Percentiles rank a stretch among this genome's conserved stretches.
Conservation (phyloP, 148 eudicot species). For the Hydrangea macrophylla region DNA sequence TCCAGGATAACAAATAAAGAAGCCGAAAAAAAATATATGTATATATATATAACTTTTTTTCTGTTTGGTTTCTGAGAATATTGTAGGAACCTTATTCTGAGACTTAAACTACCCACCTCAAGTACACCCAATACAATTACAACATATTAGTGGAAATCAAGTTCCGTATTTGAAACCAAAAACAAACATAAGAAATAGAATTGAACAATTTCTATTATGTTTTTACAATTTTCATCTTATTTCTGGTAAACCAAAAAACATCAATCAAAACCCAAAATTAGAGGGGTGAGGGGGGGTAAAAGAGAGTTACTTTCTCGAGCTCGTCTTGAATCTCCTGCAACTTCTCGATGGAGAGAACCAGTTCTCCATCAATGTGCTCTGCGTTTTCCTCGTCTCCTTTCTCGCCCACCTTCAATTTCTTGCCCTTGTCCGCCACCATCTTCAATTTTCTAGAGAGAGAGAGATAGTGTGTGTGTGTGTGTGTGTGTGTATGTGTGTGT, state of each 20-base stretch:
- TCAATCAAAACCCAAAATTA: neutral
- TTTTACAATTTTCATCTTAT: neutral
- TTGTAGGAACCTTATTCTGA: too few relatives aligned
- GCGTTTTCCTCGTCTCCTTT: constrained; percentile 49
- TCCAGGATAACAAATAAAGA: neutral
- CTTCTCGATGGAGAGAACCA: constrained; percentile 69
- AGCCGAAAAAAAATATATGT: neutral
- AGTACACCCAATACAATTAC: neutral
- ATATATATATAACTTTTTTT: too few relatives aligned
- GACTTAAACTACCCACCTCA: neutral
- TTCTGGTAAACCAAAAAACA: neutral
- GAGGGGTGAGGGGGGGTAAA: neutral
- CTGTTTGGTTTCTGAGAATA: neutral
- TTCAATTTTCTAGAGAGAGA: neutral
- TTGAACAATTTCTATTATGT: neutral
- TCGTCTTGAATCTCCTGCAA: constrained; percentile 93
- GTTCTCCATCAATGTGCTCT: constrained; percentile 55
- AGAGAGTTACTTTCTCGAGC: constrained; percentile 66
- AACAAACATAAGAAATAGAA: neutral
- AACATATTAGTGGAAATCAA: neutral
- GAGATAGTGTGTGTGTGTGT: neutral
- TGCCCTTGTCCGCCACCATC: constrained; percentile 77
- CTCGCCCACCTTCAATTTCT: constrained; percentile 61
- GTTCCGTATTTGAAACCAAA: neutral
- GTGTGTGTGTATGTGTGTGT: too few relatives aligned